phyloP scores from a whole-genome alignment of 1,139 yeast species.

The Saccharomyces hybrid region DNA sequence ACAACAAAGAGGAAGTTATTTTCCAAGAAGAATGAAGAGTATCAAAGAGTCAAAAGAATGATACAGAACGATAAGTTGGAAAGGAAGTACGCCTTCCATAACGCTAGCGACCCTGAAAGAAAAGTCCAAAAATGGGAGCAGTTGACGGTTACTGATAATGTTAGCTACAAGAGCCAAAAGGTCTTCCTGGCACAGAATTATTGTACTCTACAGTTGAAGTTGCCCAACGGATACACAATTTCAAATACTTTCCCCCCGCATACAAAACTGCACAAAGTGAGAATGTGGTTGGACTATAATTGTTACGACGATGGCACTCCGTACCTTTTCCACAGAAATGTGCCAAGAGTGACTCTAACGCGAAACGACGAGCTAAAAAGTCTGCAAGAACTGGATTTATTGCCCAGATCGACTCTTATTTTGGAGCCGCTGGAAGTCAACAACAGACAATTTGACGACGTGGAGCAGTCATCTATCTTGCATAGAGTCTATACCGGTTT shows the following conservation, averaged over 20 bases:
- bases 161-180: neutral
- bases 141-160: neutral
- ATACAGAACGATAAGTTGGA: neutral
- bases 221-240: conserved; percentile 26
- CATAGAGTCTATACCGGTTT: neutral
- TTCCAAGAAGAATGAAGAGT: neutral
- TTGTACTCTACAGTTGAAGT: conserved; percentile 25
- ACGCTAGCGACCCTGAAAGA: neutral
- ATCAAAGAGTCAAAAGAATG: neutral
- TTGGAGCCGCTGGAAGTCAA: conserved; percentile 2
- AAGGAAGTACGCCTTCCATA: neutral
- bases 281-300: conserved; percentile 54
- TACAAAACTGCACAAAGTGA: conserved; percentile 38
- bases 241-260: conserved; percentile 23
- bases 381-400: conserved; percentile 43
- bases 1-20: no score
- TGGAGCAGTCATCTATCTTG: neutral
- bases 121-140: neutral
- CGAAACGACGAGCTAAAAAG: conserved; percentile 48
- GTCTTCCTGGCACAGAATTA: neutral
- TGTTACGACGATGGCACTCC: conserved; percentile 44
- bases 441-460: neutral
- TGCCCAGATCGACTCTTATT: conserved; percentile 62
- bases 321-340: conserved; percentile 36
- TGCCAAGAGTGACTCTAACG: conserved; percentile 40